Base-by-base conservation (phyloP, 2,329 filamentous ascomycete species). In the Aspergillus novofumigatus region DNA sequence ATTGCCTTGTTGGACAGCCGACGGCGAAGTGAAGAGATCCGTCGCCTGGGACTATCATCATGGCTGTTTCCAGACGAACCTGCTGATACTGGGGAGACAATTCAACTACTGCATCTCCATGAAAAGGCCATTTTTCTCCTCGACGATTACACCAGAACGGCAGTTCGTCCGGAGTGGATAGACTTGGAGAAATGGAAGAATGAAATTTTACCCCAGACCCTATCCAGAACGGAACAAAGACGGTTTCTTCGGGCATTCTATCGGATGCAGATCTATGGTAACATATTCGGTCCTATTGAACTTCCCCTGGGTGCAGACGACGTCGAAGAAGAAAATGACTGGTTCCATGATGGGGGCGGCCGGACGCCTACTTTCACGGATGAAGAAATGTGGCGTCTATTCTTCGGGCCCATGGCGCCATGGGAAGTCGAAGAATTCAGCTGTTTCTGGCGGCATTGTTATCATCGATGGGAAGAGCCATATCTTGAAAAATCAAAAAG, bases 381-480 rank as follows among this genome's bases (percentile, higher is more conserved):
- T 0, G 52, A 53, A 17, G 56, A 63, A 8, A 52, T 50, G 14
- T 68, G 56, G 55, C 51, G 58, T 0, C 1, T 65, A 9, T 62
- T 66, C 28, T 66, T 62, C 23, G 58, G 59, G 3, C 53, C 58
- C 1, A 59, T 68, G 51, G 53, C 63, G 2, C 59, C 61, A 10
- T 68, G 65, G 66, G 65, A 67, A 50, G 49, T 54, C n/a, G 56
- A 62, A 3, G 64, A 68, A 28, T 57, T 67, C 6, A 60, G 51
- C 6, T 62, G 61, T 49, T n/a, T 67, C 14, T 58, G 51, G 56
- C 7, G 47, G 7, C 59, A 62, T 48, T 41, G 58, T n/a, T 48
- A 38, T 20, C 10, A 52, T 14, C 52, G 51, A 35, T 51, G 53
- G 14, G 14, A 17, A 21, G 8, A 17, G 8, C 45, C 55, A 6